Percentiles rank a stretch among this genome's conserved stretches.
Conservation (phyloP, 108 stramenopile species). For the Chaetoceros tenuissimus region DNA sequence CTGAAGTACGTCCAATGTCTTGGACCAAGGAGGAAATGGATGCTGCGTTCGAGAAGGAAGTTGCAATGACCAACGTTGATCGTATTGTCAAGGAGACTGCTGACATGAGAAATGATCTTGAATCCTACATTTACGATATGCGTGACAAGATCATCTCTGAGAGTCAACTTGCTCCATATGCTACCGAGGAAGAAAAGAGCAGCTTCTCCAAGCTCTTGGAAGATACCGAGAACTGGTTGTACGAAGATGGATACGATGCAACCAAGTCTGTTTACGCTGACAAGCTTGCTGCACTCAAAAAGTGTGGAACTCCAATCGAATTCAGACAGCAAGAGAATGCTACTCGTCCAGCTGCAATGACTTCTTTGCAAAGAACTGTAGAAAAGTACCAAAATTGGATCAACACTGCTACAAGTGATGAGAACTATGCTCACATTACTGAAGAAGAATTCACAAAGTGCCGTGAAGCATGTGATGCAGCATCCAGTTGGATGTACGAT, state of each 20-base stretch:
- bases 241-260: conserved; percentile 97
- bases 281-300: conserved; percentile 83
- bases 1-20: conserved; percentile 48
- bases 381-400: conserved; percentile 84
- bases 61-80: conserved; percentile 81
- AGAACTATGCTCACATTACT: conserved; percentile 82
- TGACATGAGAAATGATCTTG: conserved; percentile 97
- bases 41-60: conserved; percentile 72
- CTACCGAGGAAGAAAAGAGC: conserved; percentile 76
- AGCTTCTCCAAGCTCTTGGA: conserved; percentile 57
- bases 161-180: conserved; percentile 65
- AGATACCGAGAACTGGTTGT: conserved; percentile 94
- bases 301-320: conserved; percentile 84
- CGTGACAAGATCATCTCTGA: conserved; percentile 89
- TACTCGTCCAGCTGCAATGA: conserved; percentile 62
- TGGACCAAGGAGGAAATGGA: conserved; percentile 80
- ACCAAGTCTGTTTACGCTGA: conserved; percentile 83
- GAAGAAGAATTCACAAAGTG: conserved; percentile 81
- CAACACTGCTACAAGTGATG: conserved; percentile 60
- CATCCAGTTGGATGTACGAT: conserved; percentile 89
- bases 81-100: conserved; percentile 89
- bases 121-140: conserved; percentile 98
- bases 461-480: conserved; percentile 54
- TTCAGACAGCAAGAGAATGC: conserved; percentile 65
- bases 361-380: conserved; percentile 60